Evolutionary conservation across 495 filamentous ascomycete genomes (phyloP), one percentile per base, ranked within the genome.

Genomic region (Penicillium simplicissimum): DNA sequence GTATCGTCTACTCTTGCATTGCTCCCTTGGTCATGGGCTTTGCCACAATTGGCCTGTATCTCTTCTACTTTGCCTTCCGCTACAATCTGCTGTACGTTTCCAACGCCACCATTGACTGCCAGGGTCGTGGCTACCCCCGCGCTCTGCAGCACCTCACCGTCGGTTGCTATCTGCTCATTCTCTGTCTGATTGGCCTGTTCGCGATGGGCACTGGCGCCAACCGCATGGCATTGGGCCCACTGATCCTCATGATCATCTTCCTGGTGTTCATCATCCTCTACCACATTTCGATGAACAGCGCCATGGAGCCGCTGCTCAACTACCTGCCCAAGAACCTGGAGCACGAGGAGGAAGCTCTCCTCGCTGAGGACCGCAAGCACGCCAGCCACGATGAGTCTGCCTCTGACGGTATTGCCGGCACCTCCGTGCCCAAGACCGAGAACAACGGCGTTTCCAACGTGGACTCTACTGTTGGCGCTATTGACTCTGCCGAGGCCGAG

Each of bases 61-160:
- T 97, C 57, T 91, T 98, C 77, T 97, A 97, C 76, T 80, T 96
- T 51, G 93, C 95, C 57, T 97, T 91, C 84, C 86, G 92, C 6
- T 98, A 98, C 82, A 96, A 98, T 71, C 72, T 98, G 67, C 83
- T 98, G 51, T 98, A 96, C 74, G 92, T 97, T 53, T 91, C 88
- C 54, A 90, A 96, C 68, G 84, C 89, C 33, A 62, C 81, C 55
- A 88, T 97, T 70, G 94, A 98, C 76, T 97, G 95, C 28, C 92
- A 96, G 65, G 95, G 95, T 57, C 85, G 90, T 37, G 85, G 90
- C 62, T 98, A 97, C 71, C 87, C 90, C 5, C 86, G 87, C 37
- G 95, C 90, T n/a, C 77, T 98, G 62, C 93, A 97, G 72, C 95
- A 98, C 64, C 85, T 96, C 61, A 89, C 93, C 43, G 87, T 90